Evolutionary conservation across 176 grass and related monocot genomes (phyloP), one percentile per base, ranked within the genome.

Genomic region (Lolium multiflorum): DNA sequence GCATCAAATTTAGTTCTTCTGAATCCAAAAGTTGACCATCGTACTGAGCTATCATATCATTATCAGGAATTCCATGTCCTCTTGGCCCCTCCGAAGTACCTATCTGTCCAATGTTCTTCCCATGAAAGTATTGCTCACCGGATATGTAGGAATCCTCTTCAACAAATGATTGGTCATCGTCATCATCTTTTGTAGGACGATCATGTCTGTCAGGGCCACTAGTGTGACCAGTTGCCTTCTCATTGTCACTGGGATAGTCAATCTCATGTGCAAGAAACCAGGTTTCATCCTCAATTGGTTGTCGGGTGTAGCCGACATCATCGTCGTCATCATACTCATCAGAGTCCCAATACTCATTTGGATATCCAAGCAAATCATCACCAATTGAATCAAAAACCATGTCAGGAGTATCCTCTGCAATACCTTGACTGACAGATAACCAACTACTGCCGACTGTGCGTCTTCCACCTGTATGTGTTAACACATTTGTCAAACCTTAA

Each of bases 261-360:
- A 99, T 96, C 69, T 99, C 97, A 78, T 99, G 97, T 41, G 97
- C 94, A 63, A 99, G 82, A 88, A 99, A 99, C 97, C 97, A 97
- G 35, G 94, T 88, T 86, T 99, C 97, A 78, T 99, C 94, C 83
- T 99, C 97, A 82, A 99, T 96, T 79, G 94, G 97, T 76, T 99
- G 97, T 60, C 97, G 82, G 73, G 90, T 96, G 81, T 99, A 99
- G 11, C 97, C 97, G 77, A 99, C 90, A 93, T 97, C 97, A 2
- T 99, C 97, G 6, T 99, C 97, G 6, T 99, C 94, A 0, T 94
- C 92, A 70, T 99, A 99, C 74, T 96, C 92, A 88, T 97, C 97
- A 31, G 97, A 96, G 88, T 99, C 97, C 97, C 97, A 99, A 73
- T 97, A 99, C 65, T 99, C 97, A 88, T 92, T 93, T 87, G 94